phyloP scores from a whole-genome alignment of 257 asterid genomes.

The Salvia rosmarinus region DNA sequence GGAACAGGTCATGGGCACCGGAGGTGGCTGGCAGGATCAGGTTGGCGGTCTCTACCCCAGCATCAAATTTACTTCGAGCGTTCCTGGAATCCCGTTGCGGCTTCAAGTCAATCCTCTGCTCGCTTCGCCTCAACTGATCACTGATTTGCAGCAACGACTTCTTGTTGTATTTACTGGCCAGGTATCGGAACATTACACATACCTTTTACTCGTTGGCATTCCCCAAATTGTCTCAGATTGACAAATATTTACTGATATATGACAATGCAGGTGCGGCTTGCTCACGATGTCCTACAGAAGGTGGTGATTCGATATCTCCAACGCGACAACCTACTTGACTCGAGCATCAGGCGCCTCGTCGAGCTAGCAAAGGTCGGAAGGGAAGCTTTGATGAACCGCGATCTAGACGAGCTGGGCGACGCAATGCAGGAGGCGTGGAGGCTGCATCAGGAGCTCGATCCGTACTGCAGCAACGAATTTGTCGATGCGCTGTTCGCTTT shows the following conservation, averaged over 20 bases:
- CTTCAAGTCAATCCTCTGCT: slow-evolving; percentile 83
- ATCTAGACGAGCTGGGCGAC: slow-evolving; percentile 72
- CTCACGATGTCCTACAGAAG: slow-evolving; percentile 91
- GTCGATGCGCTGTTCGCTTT: slow-evolving; percentile 79
- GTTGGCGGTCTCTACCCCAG: slow-evolving; percentile 97
- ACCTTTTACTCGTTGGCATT: background rate
- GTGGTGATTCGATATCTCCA: slow-evolving; percentile 90
- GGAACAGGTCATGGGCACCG: slow-evolving; percentile 98
- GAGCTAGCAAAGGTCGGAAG: slow-evolving; percentile 88
- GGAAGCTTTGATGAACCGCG: slow-evolving; percentile 87
- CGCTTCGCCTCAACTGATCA: slow-evolving; percentile 66
- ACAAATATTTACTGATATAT: slow-evolving; percentile 10
- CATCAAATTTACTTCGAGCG: slow-evolving; percentile 80
- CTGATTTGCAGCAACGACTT: slow-evolving; percentile 78
- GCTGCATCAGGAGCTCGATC: slow-evolving; percentile 97
- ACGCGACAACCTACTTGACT: slow-evolving; percentile 82
- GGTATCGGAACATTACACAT: slow-evolving; percentile 43
- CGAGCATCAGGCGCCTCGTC: slow-evolving; percentile 89
- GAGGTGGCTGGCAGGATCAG: slow-evolving; percentile 99
- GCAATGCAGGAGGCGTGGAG: slow-evolving; percentile 92
- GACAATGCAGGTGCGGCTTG: slow-evolving; percentile 79
- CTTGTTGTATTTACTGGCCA: slow-evolving; percentile 92
- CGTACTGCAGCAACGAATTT: slow-evolving; percentile 84
- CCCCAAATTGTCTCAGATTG: background rate
- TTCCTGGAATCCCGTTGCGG: slow-evolving; percentile 85